Evolutionary conservation across 202 grass and related monocot species (phyloP), one percentile per base, ranked within the genome.

Genomic region (Zoysia matrella): DNA sequence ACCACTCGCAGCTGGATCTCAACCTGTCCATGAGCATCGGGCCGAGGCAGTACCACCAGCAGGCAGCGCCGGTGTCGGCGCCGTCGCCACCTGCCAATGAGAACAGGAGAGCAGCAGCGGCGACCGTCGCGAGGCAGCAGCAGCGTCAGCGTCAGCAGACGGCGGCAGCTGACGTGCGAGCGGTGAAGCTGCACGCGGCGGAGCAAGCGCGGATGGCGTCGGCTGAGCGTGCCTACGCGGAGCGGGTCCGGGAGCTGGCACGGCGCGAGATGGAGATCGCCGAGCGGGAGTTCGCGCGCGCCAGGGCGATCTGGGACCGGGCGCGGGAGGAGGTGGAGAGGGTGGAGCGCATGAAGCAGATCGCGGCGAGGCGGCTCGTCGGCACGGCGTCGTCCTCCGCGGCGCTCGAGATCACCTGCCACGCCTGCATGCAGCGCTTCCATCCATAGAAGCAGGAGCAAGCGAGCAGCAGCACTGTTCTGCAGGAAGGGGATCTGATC

Each of bases 301-400:
- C 95, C 4, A 78, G 90, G 77, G 68, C 79, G 67, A 90, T 95
- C 63, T 95, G 95, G 95, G 95, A 93, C 69, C 74, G 92, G 51
- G 90, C 95, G 5, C 78, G 90, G 36, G 90, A 90, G 71, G 92
- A 98, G 86, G 86, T 98, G 81, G 88, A 91, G 82, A 81, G 86
- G 47, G 95, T 95, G 43, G 95, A 98, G 83, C 88, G 90, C 73
- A 95, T 98, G 90, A 98, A 98, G 83, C 90, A 93, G 74, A 85
- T 95, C 80, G 87, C 88, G 15, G 88, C 86, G 2, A 44, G 86
- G 45, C 84, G 89, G 61, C 84, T 92, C 50, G 86, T 83, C 75
- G 87, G 82, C 50, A 71, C 89, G 12, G 80, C 84, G 11, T 75
- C 82, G 51, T 80, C 86, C 46, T 52, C 74, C 2, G 79, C 88